Evolutionary conservation across 495 filamentous ascomycete species (phyloP).

Genomic region (Tuber magnatum): DNA sequence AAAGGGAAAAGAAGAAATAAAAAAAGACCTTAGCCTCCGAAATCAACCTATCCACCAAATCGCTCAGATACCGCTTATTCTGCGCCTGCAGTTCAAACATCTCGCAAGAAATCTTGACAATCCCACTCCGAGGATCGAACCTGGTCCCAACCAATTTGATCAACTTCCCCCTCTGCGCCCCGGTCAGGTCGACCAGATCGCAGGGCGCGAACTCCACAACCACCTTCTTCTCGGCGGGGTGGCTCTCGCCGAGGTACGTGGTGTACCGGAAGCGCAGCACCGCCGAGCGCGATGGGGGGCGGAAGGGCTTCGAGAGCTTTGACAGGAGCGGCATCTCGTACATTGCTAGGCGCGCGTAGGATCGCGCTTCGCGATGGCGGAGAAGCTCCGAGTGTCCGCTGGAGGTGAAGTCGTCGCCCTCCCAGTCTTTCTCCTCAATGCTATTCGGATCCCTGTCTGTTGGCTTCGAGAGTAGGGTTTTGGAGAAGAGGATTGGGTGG

Average conservation of each 20-base stretch:
- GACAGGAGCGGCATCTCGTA: slow-evolving; percentile 95
- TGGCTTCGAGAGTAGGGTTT: background rate
- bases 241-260: slow-evolving; percentile 88
- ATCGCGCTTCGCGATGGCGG: slow-evolving; percentile 77
- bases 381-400: slow-evolving; percentile 81
- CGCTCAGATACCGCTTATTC: slow-evolving; percentile 89
- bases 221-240: slow-evolving; percentile 86
- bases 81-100: slow-evolving; percentile 78
- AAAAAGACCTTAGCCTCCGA: slow-evolving; percentile 59
- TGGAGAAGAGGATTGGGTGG: background rate
- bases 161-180: slow-evolving; percentile 66
- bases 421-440: slow-evolving; percentile 47
- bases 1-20: background rate
- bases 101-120: slow-evolving; percentile 86
- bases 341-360: slow-evolving; percentile 76
- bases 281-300: slow-evolving; percentile 57
- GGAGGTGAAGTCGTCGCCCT: slow-evolving; percentile 64
- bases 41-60: slow-evolving; percentile 66
- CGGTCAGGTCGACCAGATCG: slow-evolving; percentile 58
- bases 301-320: slow-evolving; percentile 74
- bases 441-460: slow-evolving; percentile 17
- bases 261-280: slow-evolving; percentile 90
- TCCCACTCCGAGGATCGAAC: slow-evolving; percentile 79
- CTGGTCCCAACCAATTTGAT: slow-evolving; percentile 80
- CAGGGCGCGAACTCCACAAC: slow-evolving; percentile 74